Base-by-base conservation (phyloP, 2,329 filamentous ascomycete species). In the Aspergillus latus region DNA sequence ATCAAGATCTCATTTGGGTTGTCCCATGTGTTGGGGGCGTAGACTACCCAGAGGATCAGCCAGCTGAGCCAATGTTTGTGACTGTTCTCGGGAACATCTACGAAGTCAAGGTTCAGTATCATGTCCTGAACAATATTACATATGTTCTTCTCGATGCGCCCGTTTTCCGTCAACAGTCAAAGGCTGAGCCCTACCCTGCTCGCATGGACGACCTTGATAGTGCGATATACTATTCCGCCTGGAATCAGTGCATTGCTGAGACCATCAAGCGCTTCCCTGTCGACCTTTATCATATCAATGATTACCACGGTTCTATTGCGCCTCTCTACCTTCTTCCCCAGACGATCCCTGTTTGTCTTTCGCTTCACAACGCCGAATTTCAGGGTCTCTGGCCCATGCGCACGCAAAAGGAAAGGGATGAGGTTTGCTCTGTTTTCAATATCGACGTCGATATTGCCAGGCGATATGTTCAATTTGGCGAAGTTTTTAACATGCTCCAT, bases 121-220 rank as follows among this genome's bases (percentile, higher is more conserved):
- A 88, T 66, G 72, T 78, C 53, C 70, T 84, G 48, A 80, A 82
- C 56, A 88, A 88, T 68, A 88, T 88, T 62, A 88, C 84, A 4
- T 88, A 85, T 68, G 84, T 88, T 59, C 78, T 88, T 1, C 77
- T 88, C 8, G 86, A 88, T 67, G 83, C 84, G 0, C 85, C 85
- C 0, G 81, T 88, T 16, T 88, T 88, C 73, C 80, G 86, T 53
- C 79, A 83, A 58, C 85, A 88, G 66, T 82, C 82, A 2, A 82
- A 82, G 62, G 74, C 80, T 16, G 83, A 88, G 59, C 85, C 85
- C 0, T 88, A 88, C 64, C 85, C 86, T 13, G 76, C 84, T 37
- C 81, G 85, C 32, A 88, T 88, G 86, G 86, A 88, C 66, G 85
- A 88, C 66, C 76, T 88, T 52, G 84, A 86, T 59, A 84, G 81